Evolutionary conservation across 768 basidiomycete species (phyloP), one percentile per base, ranked within the genome.

Genomic region (Tulasnella sp.): DNA sequence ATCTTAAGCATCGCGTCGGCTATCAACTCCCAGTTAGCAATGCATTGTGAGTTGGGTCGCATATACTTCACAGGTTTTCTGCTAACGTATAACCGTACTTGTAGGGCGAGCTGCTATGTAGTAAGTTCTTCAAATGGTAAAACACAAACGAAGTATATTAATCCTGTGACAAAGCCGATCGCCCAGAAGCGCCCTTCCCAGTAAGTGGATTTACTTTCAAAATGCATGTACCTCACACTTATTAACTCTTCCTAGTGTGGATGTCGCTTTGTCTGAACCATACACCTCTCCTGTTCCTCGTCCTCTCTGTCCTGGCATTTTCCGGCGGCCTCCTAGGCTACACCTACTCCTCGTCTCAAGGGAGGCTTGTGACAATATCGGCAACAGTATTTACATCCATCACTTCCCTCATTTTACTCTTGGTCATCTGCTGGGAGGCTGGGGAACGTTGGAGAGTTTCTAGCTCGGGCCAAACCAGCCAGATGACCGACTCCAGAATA

Each of bases 11-110:
- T 82, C 22, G 81, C 81, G 8, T 76, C 80, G 18, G 81, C 81
- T n/a, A 82, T 82, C 58, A 82, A 82, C 69, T 82, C 82, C 40
- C 81, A 81, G 31, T 54, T 82, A 34, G 74, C 75, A 14, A 82
- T 50, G 54, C 80, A 82, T 31, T 82, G 79, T 77, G 24, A 4
- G 50, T 28, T 34, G 5, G 6, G 9, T 54, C 4, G 6, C 48
- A 14, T 8, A 3, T 28, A 24, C 34, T 18, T 42, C 31, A 1
- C 6, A 24, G 6, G 9, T 20, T 41, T 11, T 4, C 1, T 46
- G 37, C 31, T 11, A 14, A 54, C 7, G 9, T 20, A 34, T 46
- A 22, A 8, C 12, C 18, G 34, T 34, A 16, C 22, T 16, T 44
- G 8, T 37, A 77, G 76, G 81, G 81, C 50, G 79, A n/a, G 34